Conservation (phyloP, 2,329 filamentous ascomycete genomes). For the Fusarium graminum region DNA sequence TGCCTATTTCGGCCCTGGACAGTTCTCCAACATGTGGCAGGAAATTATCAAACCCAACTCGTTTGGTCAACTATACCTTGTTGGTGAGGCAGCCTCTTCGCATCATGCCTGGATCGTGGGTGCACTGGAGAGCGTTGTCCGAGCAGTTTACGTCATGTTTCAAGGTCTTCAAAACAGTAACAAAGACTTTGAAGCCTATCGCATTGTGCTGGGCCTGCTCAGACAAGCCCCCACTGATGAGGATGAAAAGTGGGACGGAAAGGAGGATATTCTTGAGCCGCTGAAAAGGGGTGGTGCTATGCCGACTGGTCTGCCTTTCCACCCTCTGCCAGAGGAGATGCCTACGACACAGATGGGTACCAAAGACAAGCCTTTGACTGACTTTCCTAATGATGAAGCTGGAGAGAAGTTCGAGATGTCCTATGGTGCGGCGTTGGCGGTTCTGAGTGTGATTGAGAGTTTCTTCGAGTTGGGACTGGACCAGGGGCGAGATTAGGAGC, state of each 20-base stretch:
- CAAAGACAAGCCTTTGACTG: neutral
- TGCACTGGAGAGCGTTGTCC: constrained; percentile 39
- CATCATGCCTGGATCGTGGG: constrained; percentile 45
- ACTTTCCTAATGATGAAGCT: neutral
- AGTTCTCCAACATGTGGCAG: constrained; percentile 45
- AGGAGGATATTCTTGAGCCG: too few relatives aligned
- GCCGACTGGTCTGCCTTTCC: too few relatives aligned
- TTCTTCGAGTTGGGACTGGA: constrained; percentile 1
- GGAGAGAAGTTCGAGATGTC: neutral
- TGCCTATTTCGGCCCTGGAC: constrained; percentile 38
- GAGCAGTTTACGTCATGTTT: constrained; percentile 34
- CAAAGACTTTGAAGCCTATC: too few relatives aligned
- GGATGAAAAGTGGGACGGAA: too few relatives aligned
- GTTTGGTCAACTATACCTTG: constrained; percentile 37
- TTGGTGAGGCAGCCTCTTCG: constrained; percentile 39
- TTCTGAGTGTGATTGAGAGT: constrained; percentile 2
- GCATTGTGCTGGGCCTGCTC: too few relatives aligned
- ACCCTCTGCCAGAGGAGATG: too few relatives aligned
- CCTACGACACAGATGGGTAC: too few relatives aligned
- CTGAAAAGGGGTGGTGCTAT: too few relatives aligned
- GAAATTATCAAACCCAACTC: constrained; percentile 45
- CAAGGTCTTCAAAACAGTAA: constrained; percentile 12
- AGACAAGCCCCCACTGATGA: too few relatives aligned
- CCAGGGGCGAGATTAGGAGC: neutral
- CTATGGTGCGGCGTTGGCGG: constrained; percentile 2